Percentiles rank a stretch among this genome's conserved stretches.
These are phyloP conservation scores for Neurospora pannonica DNA, from an alignment of 495 filamentous ascomycete genomes.

Conservation along the genomic window DNA sequence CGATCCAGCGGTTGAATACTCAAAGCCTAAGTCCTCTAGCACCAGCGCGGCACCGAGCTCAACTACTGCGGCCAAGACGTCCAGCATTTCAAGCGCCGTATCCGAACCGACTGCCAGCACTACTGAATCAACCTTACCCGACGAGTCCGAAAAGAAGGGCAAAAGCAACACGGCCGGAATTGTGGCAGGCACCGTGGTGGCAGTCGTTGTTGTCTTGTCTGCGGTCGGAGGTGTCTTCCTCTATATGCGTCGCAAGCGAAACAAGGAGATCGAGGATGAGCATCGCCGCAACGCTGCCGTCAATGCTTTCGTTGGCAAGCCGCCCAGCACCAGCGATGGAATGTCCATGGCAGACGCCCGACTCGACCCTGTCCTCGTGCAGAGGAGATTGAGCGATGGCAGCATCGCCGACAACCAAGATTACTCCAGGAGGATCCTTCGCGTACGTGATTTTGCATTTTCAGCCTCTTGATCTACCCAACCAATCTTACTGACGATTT, in stretches of 20 bases:
- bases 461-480: not conserved
- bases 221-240: conserved; percentile 62
- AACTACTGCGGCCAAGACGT: conserved; percentile 11
- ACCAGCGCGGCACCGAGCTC: not conserved
- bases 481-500: conserved; percentile 16
- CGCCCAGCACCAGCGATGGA: conserved; percentile 43
- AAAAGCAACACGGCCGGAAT: conserved; percentile 52
- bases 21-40: not conserved
- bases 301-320: conserved; percentile 57
- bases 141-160: conserved; percentile 32
- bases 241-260: conserved; percentile 63
- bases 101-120: conserved; percentile 6
- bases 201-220: conserved; percentile 59
- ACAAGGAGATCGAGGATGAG: conserved; percentile 67
- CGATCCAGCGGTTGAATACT: conserved; percentile 14
- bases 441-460: conserved; percentile 45
- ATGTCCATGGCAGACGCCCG: conserved; percentile 68
- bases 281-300: conserved; percentile 66
- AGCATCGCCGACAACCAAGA: conserved; percentile 98
- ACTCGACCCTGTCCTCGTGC: conserved; percentile 80
- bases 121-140: conserved; percentile 18
- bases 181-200: conserved; percentile 81
- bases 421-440: conserved; percentile 90
- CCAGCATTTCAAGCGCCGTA: conserved; percentile 4
- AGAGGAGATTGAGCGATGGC: conserved; percentile 85